Evolutionary conservation across 257 asterid species (phyloP).

Genomic region (Plectranthus barbatus): DNA sequence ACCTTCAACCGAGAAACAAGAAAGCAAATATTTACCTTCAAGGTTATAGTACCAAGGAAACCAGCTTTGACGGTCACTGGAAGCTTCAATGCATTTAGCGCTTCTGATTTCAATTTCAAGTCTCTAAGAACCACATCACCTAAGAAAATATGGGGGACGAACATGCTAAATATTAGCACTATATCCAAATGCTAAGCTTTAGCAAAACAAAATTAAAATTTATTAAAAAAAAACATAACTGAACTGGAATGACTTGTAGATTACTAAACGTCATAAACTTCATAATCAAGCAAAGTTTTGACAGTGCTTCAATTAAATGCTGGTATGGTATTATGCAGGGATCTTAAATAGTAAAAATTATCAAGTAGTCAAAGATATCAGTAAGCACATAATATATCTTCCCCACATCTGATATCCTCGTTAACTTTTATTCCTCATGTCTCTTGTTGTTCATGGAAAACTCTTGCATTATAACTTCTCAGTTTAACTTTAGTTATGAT

Average conservation of each 20-base stretch:
- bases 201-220: constrained; percentile 1
- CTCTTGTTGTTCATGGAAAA: not conserved
- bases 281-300: not conserved
- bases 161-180: constrained; percentile 8
- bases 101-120: constrained; percentile 90
- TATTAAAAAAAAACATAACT: not conserved
- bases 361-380: not conserved
- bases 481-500: not conserved
- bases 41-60: constrained; percentile 84
- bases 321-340: not conserved
- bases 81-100: constrained; percentile 85
- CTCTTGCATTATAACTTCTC: not conserved
- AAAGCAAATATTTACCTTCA: constrained; percentile 50
- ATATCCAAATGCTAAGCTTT: constrained; percentile 5
- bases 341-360: not conserved
- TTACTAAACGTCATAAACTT: not conserved
- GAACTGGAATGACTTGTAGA: not conserved
- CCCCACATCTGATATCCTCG: not conserved
- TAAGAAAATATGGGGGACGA: constrained; percentile 21
- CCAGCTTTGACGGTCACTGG: constrained; percentile 97
- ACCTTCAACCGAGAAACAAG: not conserved
- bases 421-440: not conserved
- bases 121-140: constrained; percentile 98
- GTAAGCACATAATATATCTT: not conserved
- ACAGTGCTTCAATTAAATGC: not conserved